A percentile compares a stretch with the other conserved stretches of the same genome.
Conservation (phyloP, 257 asterid genomes). For the Nicotiana paniculata region DNA sequence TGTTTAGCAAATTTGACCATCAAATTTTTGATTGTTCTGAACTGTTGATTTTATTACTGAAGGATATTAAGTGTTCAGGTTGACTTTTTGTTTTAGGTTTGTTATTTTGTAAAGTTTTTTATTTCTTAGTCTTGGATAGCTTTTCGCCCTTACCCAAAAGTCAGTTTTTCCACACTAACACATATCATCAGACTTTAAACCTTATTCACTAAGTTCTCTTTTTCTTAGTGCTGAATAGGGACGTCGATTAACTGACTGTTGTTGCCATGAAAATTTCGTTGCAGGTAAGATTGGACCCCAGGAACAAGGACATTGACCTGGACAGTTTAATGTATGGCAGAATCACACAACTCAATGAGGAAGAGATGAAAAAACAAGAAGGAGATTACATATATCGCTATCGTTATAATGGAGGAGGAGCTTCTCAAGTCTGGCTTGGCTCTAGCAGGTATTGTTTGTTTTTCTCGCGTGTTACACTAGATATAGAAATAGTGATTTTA, state of each 20-base stretch:
- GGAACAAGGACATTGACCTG: conserved; percentile 77
- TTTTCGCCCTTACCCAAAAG: not conserved
- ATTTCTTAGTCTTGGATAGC: not conserved
- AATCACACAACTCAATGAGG: conserved; percentile 60
- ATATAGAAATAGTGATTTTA: not conserved
- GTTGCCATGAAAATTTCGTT: not conserved
- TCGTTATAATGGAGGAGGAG: conserved; percentile 96
- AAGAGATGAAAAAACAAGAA: conserved; percentile 87
- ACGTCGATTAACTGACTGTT: not conserved
- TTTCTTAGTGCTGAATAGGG: conserved; percentile 1
- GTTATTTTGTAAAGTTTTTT: not conserved
- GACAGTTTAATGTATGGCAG: conserved; percentile 77
- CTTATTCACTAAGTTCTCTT: not conserved
- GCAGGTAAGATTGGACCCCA: conserved; percentile 91
- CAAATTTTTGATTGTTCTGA: conserved; percentile 9
- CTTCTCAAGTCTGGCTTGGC: conserved; percentile 99
- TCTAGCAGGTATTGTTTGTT: conserved; percentile 73
- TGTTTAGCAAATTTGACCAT: conserved; percentile 17
- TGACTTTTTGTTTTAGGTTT: not conserved
- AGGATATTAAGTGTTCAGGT: conserved; percentile 10
- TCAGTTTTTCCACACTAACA: not conserved
- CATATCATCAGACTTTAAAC: not conserved
- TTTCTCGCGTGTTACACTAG: not conserved
- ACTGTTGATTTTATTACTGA: conserved; percentile 1
- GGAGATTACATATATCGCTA: conserved; percentile 88